Conservation (phyloP, 2,329 filamentous ascomycete genomes). For the Pseudocercospora fuligena region DNA sequence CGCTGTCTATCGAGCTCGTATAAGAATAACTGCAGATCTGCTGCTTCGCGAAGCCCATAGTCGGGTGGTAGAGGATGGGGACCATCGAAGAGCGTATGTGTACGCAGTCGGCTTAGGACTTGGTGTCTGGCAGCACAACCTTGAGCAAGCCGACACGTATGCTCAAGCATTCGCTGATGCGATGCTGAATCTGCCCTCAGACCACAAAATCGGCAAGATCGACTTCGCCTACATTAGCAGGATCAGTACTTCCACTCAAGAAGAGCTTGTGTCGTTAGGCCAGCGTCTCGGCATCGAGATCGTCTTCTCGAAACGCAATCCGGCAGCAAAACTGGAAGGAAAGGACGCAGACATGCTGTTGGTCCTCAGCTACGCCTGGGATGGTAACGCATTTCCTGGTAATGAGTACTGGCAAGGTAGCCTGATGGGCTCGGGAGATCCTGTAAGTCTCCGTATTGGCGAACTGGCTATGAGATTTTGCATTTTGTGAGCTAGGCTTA, state of each 20-base stretch:
- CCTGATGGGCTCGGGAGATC: slow-evolving; percentile 36
- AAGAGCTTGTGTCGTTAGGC: slow-evolving; percentile 19
- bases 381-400: slow-evolving; percentile 42
- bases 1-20: slow-evolving; percentile 36
- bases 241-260: slow-evolving; percentile 15
- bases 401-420: slow-evolving; percentile 42
- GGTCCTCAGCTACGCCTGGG: slow-evolving; percentile 43
- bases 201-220: slow-evolving; percentile 31
- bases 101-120: slow-evolving; percentile 42
- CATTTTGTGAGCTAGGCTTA: neutral
- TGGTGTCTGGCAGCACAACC: slow-evolving; percentile 39
- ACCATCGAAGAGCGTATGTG: slow-evolving; percentile 32
- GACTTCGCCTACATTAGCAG: slow-evolving; percentile 39
- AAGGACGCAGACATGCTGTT: slow-evolving; percentile 30
- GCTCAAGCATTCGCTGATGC: slow-evolving; percentile 34
- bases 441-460: neutral
- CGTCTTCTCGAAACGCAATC: slow-evolving; percentile 37
- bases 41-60: slow-evolving; percentile 38
- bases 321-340: slow-evolving; percentile 34
- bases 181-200: slow-evolving; percentile 25
- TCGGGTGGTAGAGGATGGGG: slow-evolving; percentile 27
- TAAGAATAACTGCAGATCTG: slow-evolving; percentile 38
- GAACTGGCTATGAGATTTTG: too few relatives aligned
- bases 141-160: slow-evolving; percentile 32
- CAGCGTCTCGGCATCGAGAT: slow-evolving; percentile 28